A percentile compares a stretch with the other conserved stretches of the same genome.
Conservation (phyloP, 495 filamentous ascomycete genomes). For the Penicillium flavigenum region DNA sequence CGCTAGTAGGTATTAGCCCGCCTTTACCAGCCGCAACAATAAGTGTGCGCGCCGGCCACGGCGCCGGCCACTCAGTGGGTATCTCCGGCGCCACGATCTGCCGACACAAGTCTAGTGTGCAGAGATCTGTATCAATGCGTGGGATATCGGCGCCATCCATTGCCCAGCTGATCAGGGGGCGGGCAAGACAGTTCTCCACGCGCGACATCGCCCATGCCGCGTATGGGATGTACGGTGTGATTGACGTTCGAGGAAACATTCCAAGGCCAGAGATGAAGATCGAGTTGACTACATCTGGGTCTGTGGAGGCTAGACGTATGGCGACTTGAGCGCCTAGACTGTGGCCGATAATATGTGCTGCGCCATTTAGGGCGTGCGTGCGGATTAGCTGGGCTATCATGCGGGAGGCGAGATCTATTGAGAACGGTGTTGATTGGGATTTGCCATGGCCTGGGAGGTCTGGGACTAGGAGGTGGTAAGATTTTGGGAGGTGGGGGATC, state of each 20-base stretch:
- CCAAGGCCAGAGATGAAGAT: slow-evolving; percentile 11
- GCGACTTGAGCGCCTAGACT: slow-evolving; percentile 20
- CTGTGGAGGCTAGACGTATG: slow-evolving; percentile 10
- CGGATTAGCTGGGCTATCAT: slow-evolving; percentile 8
- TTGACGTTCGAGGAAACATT: slow-evolving; percentile 1
- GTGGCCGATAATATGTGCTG: slow-evolving; percentile 18
- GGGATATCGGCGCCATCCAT: slow-evolving; percentile 18
- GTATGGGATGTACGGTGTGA: slow-evolving; percentile 11
- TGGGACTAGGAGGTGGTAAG: slow-evolving; percentile 21
- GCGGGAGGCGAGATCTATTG: slow-evolving; percentile 9
- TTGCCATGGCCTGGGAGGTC: slow-evolving; percentile 24
- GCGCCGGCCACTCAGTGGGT: neutral
- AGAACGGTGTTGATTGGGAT: slow-evolving; percentile 13
- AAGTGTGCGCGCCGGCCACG: slow-evolving; percentile 6
- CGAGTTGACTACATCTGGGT: slow-evolving; percentile 6
- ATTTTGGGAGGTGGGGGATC: slow-evolving; percentile 9
- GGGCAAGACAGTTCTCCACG: slow-evolving; percentile 11
- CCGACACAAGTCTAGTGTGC: slow-evolving; percentile 7
- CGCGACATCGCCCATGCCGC: slow-evolving; percentile 9
- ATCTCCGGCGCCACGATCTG: neutral
- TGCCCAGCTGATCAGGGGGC: slow-evolving; percentile 9
- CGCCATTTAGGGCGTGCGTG: slow-evolving; percentile 7
- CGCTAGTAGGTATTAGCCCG: slow-evolving; percentile 2
- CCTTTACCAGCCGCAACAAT: slow-evolving; percentile 14
- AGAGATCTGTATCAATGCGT: slow-evolving; percentile 1